A percentile compares a stretch with the other conserved stretches of the same genome.
Conservation (phyloP, 2,329 filamentous ascomycete genomes). For the Phialophora chinensis region DNA sequence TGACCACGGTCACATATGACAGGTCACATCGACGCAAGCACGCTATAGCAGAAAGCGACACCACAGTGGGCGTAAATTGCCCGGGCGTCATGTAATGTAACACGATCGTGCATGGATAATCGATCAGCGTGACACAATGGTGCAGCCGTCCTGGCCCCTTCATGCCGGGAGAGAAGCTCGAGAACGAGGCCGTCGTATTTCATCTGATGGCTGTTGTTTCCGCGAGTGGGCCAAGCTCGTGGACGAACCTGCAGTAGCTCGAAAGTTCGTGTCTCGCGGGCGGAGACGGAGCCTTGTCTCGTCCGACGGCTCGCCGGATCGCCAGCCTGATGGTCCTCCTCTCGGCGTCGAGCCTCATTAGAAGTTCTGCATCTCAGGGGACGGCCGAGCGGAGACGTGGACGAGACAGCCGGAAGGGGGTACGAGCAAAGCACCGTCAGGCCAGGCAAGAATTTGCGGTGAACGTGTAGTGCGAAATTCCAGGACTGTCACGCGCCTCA, state of each 20-base stretch:
- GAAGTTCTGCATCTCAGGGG: background rate
- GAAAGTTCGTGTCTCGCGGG: background rate
- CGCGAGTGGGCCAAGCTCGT: background rate
- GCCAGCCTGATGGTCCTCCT: background rate
- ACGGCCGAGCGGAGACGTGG: background rate
- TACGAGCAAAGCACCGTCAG: slow-evolving; percentile 12
- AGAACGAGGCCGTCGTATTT: background rate
- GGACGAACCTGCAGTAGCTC: background rate
- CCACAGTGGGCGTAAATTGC: background rate
- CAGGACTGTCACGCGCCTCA: background rate
- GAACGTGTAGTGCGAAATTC: background rate
- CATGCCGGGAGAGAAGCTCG: background rate
- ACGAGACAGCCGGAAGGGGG: background rate
- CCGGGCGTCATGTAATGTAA: slow-evolving; percentile 25
- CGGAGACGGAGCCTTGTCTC: background rate
- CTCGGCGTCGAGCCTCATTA: background rate
- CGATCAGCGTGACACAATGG: slow-evolving; percentile 11
- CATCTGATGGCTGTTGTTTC: background rate
- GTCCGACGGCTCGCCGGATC: background rate
- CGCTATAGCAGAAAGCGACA: background rate
- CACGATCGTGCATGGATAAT: slow-evolving; percentile 30
- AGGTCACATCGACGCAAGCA: slow-evolving; percentile 21
- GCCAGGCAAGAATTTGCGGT: slow-evolving; percentile 16
- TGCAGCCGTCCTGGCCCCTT: slow-evolving; percentile 8
- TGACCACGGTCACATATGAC: slow-evolving; percentile 26